Base-by-base conservation (phyloP, 495 filamentous ascomycete species). In the Antarctomyces pellizariae region DNA sequence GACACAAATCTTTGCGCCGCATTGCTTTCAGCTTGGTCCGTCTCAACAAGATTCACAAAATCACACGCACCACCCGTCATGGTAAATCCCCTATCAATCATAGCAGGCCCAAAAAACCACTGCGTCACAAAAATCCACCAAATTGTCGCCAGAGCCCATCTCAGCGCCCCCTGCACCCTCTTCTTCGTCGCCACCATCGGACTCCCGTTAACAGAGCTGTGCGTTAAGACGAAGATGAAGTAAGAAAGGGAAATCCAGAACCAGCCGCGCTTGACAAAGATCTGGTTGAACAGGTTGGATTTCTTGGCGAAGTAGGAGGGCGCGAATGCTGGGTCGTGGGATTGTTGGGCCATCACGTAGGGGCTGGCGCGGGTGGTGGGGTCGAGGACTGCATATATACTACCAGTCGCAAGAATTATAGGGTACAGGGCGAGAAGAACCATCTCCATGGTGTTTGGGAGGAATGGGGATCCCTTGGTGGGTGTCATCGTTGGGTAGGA, bases 211-310 rank as follows among this genome's bases (percentile, higher is more conserved):
- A n/a, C n/a, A 0, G 53, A 45, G 0, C 67, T 57, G 35, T 80
- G 71, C 12, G 61, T 64, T 12, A 59, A 35, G 2, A 73, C 30
- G 22, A 83, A 71, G 2, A 63, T 32, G 7, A 60, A 43, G 34
- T 89, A 76, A 5, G 73, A 66, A 13, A 59, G 33, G 0, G 75
- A 78, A 12, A 75, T 66, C 86, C 86, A 97, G 17, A 72, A 56
- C 86, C 86, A 97, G 25, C 80, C 86, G 25, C 74, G 59, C 55
- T 97, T 97, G 36, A 97, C 86, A 35, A 97, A 95, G 35, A 76
- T 58, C 24, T 68, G 33, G 46, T 97, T 97, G 59, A 91, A 70
- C 32, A 93, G 30, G 52, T 97, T 97, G 38, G 65, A 54, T 43
- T 95, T 97, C 21, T 70, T 67, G 19, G 82, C 83, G 48, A 93